These are phyloP conservation scores for Casuarina equisetifolia DNA, from an alignment of 306 rosid genomes.

Conservation along the genomic window DNA sequence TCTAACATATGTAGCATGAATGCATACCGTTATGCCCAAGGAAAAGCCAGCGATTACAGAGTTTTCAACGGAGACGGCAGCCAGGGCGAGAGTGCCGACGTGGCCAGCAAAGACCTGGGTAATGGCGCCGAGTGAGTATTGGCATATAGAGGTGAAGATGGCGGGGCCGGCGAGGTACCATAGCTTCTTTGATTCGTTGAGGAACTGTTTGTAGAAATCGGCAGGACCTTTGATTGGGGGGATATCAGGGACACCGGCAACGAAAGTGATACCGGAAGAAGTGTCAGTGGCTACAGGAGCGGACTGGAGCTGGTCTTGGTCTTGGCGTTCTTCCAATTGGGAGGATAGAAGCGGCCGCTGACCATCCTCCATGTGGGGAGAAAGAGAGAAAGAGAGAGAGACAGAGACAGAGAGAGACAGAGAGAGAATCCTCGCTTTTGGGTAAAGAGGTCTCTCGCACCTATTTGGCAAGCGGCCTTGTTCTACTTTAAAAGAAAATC, in stretches of 20 bases:
- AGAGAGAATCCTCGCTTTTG: background rate
- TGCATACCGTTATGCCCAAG: constrained; percentile 66
- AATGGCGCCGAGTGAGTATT: constrained; percentile 86
- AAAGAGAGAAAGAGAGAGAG: background rate
- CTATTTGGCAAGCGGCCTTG: no score
- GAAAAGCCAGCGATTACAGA: constrained; percentile 93
- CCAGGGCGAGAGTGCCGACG: constrained; percentile 66
- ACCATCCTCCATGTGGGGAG: constrained; percentile 22
- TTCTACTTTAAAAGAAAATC: no score
- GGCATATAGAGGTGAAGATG: constrained; percentile 75
- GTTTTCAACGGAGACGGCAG: constrained; percentile 85
- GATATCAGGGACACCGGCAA: constrained; percentile 56
- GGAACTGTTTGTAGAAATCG: constrained; percentile 52
- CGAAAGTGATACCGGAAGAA: constrained; percentile 39
- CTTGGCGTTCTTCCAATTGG: background rate
- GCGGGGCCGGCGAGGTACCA: constrained; percentile 96
- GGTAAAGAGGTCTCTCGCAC: background rate
- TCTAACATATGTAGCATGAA: no score
- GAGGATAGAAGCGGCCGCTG: constrained; percentile 33
- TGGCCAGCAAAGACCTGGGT: constrained; percentile 86
- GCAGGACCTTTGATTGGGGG: constrained; percentile 39
- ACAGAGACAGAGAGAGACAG: background rate
- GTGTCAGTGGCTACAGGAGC: constrained; percentile 21
- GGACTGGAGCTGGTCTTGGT: constrained; percentile 18
- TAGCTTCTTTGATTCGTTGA: constrained; percentile 59